Percentiles rank a stretch among this genome's conserved stretches.
Evolutionary conservation across 2,329 filamentous ascomycete species (phyloP).

Genomic region (Xylariaceae sp.): DNA sequence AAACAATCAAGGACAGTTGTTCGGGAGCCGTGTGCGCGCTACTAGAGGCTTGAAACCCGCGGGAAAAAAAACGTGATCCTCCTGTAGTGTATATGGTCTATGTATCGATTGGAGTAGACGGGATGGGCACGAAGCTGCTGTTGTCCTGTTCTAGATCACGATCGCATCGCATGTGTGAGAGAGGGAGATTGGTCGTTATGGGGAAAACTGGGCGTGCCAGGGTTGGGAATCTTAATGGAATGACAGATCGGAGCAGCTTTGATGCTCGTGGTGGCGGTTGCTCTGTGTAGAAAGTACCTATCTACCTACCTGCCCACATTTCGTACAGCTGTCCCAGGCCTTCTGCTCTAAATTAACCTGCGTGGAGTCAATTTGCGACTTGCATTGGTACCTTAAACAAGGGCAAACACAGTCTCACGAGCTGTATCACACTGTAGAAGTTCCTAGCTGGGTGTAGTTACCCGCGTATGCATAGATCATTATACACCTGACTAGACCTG

Average conservation of each 20-base stretch:
- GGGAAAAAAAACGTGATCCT: slow-evolving; percentile 2
- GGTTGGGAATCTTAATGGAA: slow-evolving; percentile 3
- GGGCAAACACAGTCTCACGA: too few relatives aligned
- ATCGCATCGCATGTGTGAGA: slow-evolving; percentile 7
- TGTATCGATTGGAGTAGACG: neutral
- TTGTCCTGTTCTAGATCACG: neutral
- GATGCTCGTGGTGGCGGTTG: neutral
- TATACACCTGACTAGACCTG: too few relatives aligned
- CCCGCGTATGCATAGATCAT: too few relatives aligned
- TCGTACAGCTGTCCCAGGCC: too few relatives aligned
- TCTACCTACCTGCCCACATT: too few relatives aligned
- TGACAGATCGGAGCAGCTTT: slow-evolving; percentile 8
- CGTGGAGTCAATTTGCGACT: too few relatives aligned
- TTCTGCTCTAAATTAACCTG: too few relatives aligned
- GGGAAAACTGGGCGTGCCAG: slow-evolving; percentile 11
- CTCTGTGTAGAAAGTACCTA: neutral
- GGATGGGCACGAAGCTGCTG: slow-evolving; percentile 4
- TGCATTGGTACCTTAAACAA: too few relatives aligned
- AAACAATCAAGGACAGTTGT: slow-evolving; percentile 1
- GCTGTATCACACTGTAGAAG: too few relatives aligned
- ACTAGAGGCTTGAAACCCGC: neutral
- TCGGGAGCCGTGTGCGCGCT: slow-evolving; percentile 8
- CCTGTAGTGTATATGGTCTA: neutral
- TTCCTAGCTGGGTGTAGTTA: too few relatives aligned
- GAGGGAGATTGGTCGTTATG: slow-evolving; percentile 8